A percentile compares a stretch with the other conserved stretches of the same genome.
These are phyloP conservation scores for Croton setiger DNA, from an alignment of 441 rosid species.

Conservation along the genomic window DNA sequence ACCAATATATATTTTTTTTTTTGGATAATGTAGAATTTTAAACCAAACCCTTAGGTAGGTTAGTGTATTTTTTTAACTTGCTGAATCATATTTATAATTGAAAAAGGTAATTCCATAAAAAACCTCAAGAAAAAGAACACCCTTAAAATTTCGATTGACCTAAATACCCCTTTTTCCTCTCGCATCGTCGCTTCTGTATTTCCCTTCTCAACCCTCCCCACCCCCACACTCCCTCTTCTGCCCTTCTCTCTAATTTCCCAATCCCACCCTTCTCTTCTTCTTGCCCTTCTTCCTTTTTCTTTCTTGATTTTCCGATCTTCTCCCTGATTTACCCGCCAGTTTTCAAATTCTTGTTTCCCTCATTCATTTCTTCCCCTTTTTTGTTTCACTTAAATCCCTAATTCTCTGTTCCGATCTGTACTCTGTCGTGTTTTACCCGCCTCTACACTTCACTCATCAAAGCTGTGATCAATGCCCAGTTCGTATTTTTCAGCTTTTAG, in stretches of 20 bases:
- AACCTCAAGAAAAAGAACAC: not conserved
- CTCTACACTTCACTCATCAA: conserved; percentile 10
- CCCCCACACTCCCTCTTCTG: conserved; percentile 53
- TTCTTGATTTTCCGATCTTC: conserved; percentile 19
- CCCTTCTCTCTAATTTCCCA: conserved; percentile 63
- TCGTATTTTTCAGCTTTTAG: not conserved
- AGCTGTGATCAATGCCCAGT: not conserved
- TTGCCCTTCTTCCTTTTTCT: conserved; percentile 29
- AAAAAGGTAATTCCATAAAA: not conserved
- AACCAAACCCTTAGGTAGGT: too few relatives aligned
- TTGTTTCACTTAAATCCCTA: not conserved
- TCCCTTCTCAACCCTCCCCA: conserved; percentile 41
- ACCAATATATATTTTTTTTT: too few relatives aligned
- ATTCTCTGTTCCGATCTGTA: conserved; percentile 13
- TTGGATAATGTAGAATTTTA: too few relatives aligned
- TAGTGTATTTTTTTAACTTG: too few relatives aligned
- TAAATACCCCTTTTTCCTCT: not conserved
- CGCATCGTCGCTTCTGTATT: not conserved
- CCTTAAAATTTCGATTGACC: not conserved
- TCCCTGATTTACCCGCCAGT: conserved; percentile 41
- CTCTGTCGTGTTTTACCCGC: not conserved
- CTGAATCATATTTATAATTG: too few relatives aligned
- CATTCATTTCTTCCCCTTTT: conserved; percentile 13
- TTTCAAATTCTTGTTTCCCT: conserved; percentile 26
- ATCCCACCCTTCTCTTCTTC: conserved; percentile 25